These are phyloP conservation scores for Yarrowia sp. DNA, from an alignment of 805 yeast genomes.

Conservation along the genomic window DNA sequence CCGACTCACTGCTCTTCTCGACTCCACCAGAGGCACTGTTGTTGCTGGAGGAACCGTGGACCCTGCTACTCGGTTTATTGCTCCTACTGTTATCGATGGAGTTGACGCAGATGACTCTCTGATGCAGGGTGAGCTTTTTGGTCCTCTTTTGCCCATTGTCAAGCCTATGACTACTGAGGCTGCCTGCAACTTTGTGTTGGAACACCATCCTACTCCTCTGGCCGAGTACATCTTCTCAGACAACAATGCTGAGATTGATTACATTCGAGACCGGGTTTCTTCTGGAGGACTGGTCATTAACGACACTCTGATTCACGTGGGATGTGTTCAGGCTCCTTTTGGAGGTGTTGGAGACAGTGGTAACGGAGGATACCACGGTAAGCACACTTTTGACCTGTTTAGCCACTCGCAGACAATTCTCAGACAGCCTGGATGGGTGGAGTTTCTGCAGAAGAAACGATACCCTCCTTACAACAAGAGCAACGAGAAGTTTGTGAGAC, in stretches of 20 bases:
- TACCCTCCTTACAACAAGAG: constrained; percentile 54
- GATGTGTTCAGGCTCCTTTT: constrained; percentile 66
- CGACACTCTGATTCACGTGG: constrained; percentile 69
- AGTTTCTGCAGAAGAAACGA: constrained; percentile 51
- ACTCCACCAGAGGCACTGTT: constrained; percentile 9
- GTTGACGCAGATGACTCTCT: constrained; percentile 62
- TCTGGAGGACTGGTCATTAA: constrained; percentile 71
- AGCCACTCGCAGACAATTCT: constrained; percentile 68
- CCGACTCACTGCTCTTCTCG: constrained; percentile 45
- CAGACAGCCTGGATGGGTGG: constrained; percentile 62
- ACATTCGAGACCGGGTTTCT: constrained; percentile 51
- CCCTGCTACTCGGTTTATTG: constrained; percentile 46
- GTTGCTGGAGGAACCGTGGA: constrained; percentile 35
- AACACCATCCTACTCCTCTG: constrained; percentile 69
- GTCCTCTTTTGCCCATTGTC: constrained; percentile 76
- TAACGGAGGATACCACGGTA: constrained; percentile 76
- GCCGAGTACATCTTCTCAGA: constrained; percentile 67
- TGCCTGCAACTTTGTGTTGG: constrained; percentile 39
- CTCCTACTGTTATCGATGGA: constrained; percentile 66
- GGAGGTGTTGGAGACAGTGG: constrained; percentile 90
- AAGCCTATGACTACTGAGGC: constrained; percentile 41
- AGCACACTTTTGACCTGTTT: constrained; percentile 59
- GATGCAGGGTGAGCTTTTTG: constrained; percentile 76
- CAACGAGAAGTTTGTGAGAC: not conserved
- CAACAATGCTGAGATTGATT: constrained; percentile 47